Evolutionary conservation across 768 basidiomycete genomes (phyloP), one percentile per base, ranked within the genome.

Genomic region (Rhodotorula taiwanensis): DNA sequence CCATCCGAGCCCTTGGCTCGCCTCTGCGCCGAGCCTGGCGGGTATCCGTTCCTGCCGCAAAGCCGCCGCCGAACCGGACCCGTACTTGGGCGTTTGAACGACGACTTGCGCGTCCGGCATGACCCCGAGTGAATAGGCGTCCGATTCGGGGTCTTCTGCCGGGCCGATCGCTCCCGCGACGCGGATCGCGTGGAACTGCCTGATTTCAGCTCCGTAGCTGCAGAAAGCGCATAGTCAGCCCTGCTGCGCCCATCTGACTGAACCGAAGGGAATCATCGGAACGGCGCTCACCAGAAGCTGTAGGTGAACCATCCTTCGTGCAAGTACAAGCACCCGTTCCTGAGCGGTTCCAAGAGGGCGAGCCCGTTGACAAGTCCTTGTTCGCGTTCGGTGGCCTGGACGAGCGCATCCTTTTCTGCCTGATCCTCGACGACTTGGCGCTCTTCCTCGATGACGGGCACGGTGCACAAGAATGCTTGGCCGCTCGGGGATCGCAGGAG

Each of bases 261-360:
- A 23, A 53, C 25, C 25, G n/a, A 51, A 50, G 28, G n/a, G n/a
- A 25, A 21, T 43, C 41, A 27, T 14, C 33, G 15, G 25, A 16
- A 15, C 5, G n/a, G 23, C 31, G 7, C 34, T 21, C n/a, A 72
- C 74, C 69, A 91, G 76, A 88, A 95, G 52, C 89, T 86, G 78
- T 98, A 98, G 42, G 92, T 98, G 79, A 97, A 98, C 92, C 92
- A 95, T 43, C 86, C 84, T 79, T 90, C 88, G 70, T 83, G 83
- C 74, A 86, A 84, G 86, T 90, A 78, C 66, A 72, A 33, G 28
- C 72, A 73, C 2, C 59, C 53, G 3, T 49, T 54, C 18, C 58
- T 58, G 55, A 73, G 55, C 10, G 71, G 67, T 30, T 72, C 71
- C 1, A 73, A 44, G 34, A 73, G 36, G 3, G 59, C 65, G 18